Base-by-base conservation (phyloP, 2,329 filamentous ascomycete species). In the Trichophyton verrucosum region DNA sequence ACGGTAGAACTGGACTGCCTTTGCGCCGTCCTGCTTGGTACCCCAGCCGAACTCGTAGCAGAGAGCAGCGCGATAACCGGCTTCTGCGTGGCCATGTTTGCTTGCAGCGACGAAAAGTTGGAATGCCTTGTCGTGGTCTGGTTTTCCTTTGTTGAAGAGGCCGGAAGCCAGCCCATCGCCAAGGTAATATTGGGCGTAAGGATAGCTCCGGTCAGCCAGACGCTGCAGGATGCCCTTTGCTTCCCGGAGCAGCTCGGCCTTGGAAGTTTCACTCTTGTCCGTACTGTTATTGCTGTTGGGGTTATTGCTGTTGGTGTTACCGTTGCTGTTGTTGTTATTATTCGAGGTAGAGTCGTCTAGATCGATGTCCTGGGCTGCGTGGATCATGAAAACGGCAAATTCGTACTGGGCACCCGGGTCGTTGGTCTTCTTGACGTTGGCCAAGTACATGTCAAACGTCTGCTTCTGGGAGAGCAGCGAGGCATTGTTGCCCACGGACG, bases 11-110 rank as follows among this genome's bases (percentile, higher is more conserved):
- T 97, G 91, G 1, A 95, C 88, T 49, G 94, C 92, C 75, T 96
- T 96, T 57, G 87, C 84, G 61, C 88, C 87, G 69, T 96, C 91
- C 69, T 90, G 90, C 61, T 90, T 86, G 69, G 87, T 95, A 46
- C 94, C 94, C 94, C 94, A 99, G 64, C 91, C 94, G 74, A 96
- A 97, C 74, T 99, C 94, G 76, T 97, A 97, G 77, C 91, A 96
- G 61, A 99, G 80, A 15, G 88, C 94, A 59, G 92, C 87, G 60
- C 94, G 88, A 75, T 96, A 99, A 40, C 87, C 91, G 61, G 94
- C 94, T 77, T 99, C 94, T 56, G 94, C 91, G 73, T 99, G 94
- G 36, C 94, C 94, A 75, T 96, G 94, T 76, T 97, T 99, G 68
- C 89, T 92, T 7, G 94, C 94, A 15, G 94, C 84, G 42, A 96